Evolutionary conservation across 805 yeast genomes (phyloP).

Genomic region (Saturnispora quitensis): DNA sequence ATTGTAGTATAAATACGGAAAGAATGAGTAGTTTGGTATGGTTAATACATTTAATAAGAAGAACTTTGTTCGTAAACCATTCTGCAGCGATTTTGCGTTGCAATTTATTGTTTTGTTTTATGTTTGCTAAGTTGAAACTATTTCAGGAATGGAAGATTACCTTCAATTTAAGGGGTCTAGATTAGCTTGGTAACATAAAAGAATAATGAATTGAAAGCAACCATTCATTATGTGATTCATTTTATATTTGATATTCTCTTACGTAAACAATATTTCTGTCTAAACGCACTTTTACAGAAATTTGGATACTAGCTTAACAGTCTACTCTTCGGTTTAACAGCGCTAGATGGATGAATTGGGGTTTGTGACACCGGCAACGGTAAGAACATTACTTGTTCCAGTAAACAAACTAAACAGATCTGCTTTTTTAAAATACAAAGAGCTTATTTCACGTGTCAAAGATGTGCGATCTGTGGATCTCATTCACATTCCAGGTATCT

Average conservation of each 20-base stretch:
- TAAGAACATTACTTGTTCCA: slow-evolving; percentile 63
- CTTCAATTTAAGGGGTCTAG: too few species aligned
- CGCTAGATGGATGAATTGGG: slow-evolving; percentile 32
- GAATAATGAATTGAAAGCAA: not conserved
- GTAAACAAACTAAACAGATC: slow-evolving; percentile 37
- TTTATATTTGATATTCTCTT: not conserved
- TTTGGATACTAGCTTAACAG: not conserved
- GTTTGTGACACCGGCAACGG: slow-evolving; percentile 57
- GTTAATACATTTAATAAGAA: too few species aligned
- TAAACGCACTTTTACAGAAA: not conserved
- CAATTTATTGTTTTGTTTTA: too few species aligned
- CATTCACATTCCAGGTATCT: slow-evolving; percentile 52
- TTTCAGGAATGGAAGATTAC: too few species aligned
- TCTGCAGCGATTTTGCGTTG: too few species aligned
- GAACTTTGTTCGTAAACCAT: too few species aligned
- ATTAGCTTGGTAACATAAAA: too few species aligned
- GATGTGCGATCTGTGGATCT: slow-evolving; percentile 73
- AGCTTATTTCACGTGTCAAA: slow-evolving; percentile 36
- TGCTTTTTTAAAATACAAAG: slow-evolving; percentile 36
- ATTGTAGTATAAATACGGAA: too few species aligned
- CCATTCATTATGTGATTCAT: not conserved
- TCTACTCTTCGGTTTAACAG: not conserved
- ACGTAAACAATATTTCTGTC: not conserved
- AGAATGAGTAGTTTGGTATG: too few species aligned
- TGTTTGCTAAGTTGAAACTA: too few species aligned